Evolutionary conservation across 1,139 yeast species (phyloP).

Genomic region (Lodderomyces jiufengensis): DNA sequence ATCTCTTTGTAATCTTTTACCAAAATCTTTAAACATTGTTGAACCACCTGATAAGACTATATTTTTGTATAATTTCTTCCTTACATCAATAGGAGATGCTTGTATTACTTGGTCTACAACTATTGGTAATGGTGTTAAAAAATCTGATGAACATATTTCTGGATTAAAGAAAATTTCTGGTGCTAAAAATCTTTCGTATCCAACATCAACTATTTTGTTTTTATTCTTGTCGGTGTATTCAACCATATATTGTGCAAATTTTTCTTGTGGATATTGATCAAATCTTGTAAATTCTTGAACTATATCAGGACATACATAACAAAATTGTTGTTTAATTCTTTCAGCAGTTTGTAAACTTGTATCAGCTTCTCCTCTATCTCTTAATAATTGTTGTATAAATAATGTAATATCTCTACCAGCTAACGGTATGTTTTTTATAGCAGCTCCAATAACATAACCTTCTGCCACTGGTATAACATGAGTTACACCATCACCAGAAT

Average conservation of each 20-base stretch:
- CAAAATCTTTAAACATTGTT: slow-evolving; percentile 97
- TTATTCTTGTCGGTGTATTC: slow-evolving; percentile 73
- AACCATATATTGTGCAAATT: slow-evolving; percentile 89
- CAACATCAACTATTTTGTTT: slow-evolving; percentile 76
- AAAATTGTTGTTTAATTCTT: slow-evolving; percentile 90
- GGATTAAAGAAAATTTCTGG: slow-evolving; percentile 99
- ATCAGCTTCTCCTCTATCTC: slow-evolving; percentile 96
- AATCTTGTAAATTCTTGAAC: slow-evolving; percentile 94
- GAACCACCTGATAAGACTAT: slow-evolving; percentile 96
- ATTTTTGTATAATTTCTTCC: slow-evolving; percentile 92
- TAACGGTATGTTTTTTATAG: slow-evolving; percentile 94
- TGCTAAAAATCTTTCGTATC: slow-evolving; percentile 95
- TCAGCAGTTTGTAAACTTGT: slow-evolving; percentile 95
- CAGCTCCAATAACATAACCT: slow-evolving; percentile 96
- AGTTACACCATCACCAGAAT: slow-evolving; percentile 96
- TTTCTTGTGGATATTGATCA: slow-evolving; percentile 84
- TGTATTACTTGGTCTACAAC: slow-evolving; percentile 95
- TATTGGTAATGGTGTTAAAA: slow-evolving; percentile 89
- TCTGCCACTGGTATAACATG: slow-evolving; percentile 99
- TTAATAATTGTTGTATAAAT: slow-evolving; percentile 85
- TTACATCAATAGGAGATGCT: slow-evolving; percentile 94
- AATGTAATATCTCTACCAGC: slow-evolving; percentile 97
- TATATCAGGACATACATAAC: slow-evolving; percentile 96
- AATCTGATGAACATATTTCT: slow-evolving; percentile 93
- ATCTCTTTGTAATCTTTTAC: slow-evolving; percentile 95